Conservation (phyloP, 2,329 filamentous ascomycete species). For the Hypomyces rosellus region DNA sequence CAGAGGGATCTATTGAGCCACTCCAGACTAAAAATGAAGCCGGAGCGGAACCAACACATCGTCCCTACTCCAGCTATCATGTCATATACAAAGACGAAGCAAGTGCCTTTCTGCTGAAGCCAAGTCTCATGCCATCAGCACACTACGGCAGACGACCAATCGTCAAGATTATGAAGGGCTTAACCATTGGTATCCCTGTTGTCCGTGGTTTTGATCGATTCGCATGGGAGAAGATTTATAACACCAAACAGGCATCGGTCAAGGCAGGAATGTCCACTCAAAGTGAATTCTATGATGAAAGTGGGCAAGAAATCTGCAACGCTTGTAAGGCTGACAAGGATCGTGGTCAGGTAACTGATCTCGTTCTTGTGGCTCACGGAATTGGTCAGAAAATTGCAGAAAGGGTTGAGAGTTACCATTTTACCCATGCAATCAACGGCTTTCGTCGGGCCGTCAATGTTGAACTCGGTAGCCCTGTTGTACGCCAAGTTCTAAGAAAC, state of each 20-base stretch:
- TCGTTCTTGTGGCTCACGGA: constrained; percentile 87
- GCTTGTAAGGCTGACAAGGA: constrained; percentile 59
- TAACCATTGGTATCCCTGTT: constrained; percentile 79
- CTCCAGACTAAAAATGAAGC: constrained; percentile 23
- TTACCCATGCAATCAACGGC: constrained; percentile 90
- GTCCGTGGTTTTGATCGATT: constrained; percentile 79
- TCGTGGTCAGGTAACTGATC: constrained; percentile 69
- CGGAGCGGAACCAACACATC: constrained; percentile 39
- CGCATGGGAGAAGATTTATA: constrained; percentile 68
- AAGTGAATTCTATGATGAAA: constrained; percentile 23
- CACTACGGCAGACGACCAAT: constrained; percentile 80
- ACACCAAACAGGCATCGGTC: constrained; percentile 32
- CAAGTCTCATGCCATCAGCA: constrained; percentile 74
- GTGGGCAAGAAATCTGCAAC: constrained; percentile 35
- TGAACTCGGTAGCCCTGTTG: constrained; percentile 66
- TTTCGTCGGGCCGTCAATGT: constrained; percentile 82
- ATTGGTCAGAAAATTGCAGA: constrained; percentile 97
- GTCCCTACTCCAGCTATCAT: constrained; percentile 66
- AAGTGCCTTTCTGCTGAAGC: constrained; percentile 79
- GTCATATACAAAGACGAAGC: constrained; percentile 77
- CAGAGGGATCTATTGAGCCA: constrained; percentile 43
- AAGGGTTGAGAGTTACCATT: constrained; percentile 91
- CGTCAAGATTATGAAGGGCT: constrained; percentile 75
- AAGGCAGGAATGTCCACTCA: constrained; percentile 22
- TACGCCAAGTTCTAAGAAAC: constrained; percentile 69